Base-by-base conservation (phyloP, 2,329 filamentous ascomycete species). In the Trichophyton mentagrophytes region DNA sequence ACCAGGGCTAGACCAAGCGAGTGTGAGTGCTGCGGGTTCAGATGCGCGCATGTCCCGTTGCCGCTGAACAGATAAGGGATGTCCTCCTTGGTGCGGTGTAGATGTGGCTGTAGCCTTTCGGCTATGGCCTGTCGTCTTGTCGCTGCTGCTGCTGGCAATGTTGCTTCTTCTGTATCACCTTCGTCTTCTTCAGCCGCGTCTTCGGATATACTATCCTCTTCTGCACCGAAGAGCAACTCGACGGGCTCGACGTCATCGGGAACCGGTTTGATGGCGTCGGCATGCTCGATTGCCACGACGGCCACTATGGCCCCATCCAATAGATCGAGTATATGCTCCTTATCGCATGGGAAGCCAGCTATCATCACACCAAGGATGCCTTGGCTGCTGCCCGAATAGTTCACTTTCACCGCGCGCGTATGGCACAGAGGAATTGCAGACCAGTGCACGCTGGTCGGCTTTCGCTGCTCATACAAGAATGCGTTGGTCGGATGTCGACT, bases 261-360 rank as follows among this genome's bases (percentile, higher is more conserved):
- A 38, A 38, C 33, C 9, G 57, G 36, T 33, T 25, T 59, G 38
- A 20, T 61, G 7, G 71, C 71, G 46, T 63, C 66, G 0, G 71
- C 65, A 3, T 75, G 73, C 61, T 81, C 76, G 2, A 80, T 69
- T 1, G 76, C 74, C 1, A 82, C 74, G 33, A 85, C 72, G 3
- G 79, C 80, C 9, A 85, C 77, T 7, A 83, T 66, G 3, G 78
- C 72, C 46, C 81, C 82, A 49, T 82, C 78, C 20, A 85, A 71
- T 2, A 79, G 73, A 62, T 80, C 77, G 9, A 71, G 65, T 1
- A 85, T 70, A 46, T 79, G 74, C 15, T 76, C 72, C 2, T 78
- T 73, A 7, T 75, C 70, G 3, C 80, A 72, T 33, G 74, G 74
- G 55, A 81, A 79, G 22, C 78, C 78, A 63, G 81, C 75, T 1